These are phyloP conservation scores for Kluyveromyces dobzhanskii DNA, from an alignment of 805 yeast genomes.

Conservation along the genomic window DNA sequence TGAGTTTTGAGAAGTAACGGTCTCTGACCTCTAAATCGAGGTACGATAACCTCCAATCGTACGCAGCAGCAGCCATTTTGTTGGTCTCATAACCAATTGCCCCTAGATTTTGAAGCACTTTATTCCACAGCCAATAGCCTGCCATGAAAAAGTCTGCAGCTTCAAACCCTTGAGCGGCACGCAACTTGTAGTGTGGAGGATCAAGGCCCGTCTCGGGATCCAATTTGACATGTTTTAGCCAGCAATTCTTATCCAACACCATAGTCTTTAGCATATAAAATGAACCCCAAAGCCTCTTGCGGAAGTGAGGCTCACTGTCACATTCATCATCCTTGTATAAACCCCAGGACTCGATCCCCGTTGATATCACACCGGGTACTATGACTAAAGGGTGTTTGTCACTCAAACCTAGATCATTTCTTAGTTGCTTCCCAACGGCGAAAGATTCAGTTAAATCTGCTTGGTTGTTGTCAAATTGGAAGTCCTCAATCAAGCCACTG, in stretches of 20 bases:
- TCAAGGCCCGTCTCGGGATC: constrained; percentile 91
- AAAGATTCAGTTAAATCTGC: constrained; percentile 68
- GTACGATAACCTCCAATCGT: constrained; percentile 94
- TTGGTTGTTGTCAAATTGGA: constrained; percentile 24
- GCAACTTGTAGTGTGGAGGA: constrained; percentile 68
- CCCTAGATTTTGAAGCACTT: constrained; percentile 86
- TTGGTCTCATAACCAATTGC: constrained; percentile 92
- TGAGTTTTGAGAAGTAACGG: constrained; percentile 71
- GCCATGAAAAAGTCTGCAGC: constrained; percentile 95
- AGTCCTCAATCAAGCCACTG: constrained; percentile 48
- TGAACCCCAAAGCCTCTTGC: constrained; percentile 94
- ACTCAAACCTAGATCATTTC: constrained; percentile 39
- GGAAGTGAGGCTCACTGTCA: constrained; percentile 74
- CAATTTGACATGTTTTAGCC: constrained; percentile 86
- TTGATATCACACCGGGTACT: constrained; percentile 94
- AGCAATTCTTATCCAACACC: constrained; percentile 85
- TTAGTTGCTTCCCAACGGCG: constrained; percentile 72
- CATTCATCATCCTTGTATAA: constrained; percentile 68
- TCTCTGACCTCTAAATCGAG: constrained; percentile 84
- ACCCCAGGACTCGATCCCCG: constrained; percentile 94
- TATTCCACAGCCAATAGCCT: constrained; percentile 99
- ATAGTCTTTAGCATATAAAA: constrained; percentile 89
- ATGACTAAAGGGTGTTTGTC: constrained; percentile 74
- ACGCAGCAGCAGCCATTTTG: constrained; percentile 83
- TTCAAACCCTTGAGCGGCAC: constrained; percentile 95